Evolutionary conservation across 345 rosid species (phyloP).

Genomic region (Turnera subulata): DNA sequence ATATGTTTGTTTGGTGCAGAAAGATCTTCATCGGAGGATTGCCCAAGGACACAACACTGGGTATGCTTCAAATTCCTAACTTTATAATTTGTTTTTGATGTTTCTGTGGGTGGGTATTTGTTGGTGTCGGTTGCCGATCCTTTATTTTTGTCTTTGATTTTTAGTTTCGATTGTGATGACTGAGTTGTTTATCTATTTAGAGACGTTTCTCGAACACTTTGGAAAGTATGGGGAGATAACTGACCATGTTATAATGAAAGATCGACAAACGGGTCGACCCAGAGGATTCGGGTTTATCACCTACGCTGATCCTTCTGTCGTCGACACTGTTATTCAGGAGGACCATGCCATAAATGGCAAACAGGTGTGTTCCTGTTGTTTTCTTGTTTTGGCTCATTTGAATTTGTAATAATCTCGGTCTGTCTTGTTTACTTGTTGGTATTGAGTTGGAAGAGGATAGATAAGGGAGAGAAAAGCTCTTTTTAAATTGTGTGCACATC

Average conservation of each 20-base stretch:
- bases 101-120: too few species aligned
- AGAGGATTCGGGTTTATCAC: slow-evolving; percentile 68
- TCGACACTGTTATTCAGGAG: slow-evolving; percentile 47
- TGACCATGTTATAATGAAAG: slow-evolving; percentile 52
- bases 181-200: slow-evolving; percentile 16
- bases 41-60: slow-evolving; percentile 3
- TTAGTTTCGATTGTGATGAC: background rate
- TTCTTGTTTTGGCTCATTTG: background rate
- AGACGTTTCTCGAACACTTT: slow-evolving; percentile 38
- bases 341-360: slow-evolving; percentile 55
- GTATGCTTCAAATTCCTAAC: background rate
- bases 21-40: slow-evolving; percentile 9
- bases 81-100: too few species aligned
- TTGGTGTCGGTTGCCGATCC: too few species aligned
- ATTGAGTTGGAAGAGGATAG: too few species aligned
- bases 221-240: slow-evolving; percentile 55
- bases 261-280: slow-evolving; percentile 53
- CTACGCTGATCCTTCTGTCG: slow-evolving; percentile 41
- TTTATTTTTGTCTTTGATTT: too few species aligned
- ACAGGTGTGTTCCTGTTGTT: slow-evolving; percentile 18
- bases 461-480: too few species aligned
- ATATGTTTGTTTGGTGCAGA: slow-evolving; percentile 1
- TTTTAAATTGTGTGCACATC: slow-evolving; percentile 6
- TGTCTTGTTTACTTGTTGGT: too few species aligned
- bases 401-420: background rate